Percentiles rank a stretch among this genome's conserved stretches.
Conservation (phyloP, 306 rosid species). For the Nissolia schottii region DNA sequence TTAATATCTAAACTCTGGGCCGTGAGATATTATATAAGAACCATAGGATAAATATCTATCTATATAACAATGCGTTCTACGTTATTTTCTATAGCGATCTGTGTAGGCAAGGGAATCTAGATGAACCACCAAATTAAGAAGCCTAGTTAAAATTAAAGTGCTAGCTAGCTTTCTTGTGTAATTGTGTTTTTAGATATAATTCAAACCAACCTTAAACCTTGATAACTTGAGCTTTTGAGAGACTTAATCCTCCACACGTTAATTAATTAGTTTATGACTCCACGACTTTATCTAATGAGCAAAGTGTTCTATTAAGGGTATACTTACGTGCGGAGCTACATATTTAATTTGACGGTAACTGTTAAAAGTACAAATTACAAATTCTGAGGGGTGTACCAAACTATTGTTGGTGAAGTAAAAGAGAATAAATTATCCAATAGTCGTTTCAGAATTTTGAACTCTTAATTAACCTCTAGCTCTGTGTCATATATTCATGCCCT, state of each 20-base stretch:
- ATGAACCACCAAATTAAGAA: not conserved
- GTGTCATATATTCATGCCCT: constrained; percentile 13
- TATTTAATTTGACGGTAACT: no score
- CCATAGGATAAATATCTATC: not conserved
- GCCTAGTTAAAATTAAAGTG: not conserved
- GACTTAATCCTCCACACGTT: not conserved
- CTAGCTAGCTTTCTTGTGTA: not conserved
- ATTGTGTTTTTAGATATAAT: not conserved
- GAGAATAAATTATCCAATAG: not conserved
- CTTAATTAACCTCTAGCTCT: not conserved
- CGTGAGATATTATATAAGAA: not conserved
- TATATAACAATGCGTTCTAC: no score
- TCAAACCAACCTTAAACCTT: not conserved
- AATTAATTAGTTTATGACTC: no score
- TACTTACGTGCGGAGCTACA: not conserved
- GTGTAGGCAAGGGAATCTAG: not conserved
- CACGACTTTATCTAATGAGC: not conserved
- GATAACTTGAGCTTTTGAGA: not conserved
- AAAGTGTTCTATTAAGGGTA: not conserved
- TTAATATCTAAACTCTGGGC: not conserved
- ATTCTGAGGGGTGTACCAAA: not conserved
- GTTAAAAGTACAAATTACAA: not conserved
- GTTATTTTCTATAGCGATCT: not conserved
- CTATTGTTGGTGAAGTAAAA: not conserved
- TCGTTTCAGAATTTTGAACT: not conserved